Evolutionary conservation across 1,139 yeast genomes (phyloP).

Genomic region (Suhomyces chickasaworum): DNA sequence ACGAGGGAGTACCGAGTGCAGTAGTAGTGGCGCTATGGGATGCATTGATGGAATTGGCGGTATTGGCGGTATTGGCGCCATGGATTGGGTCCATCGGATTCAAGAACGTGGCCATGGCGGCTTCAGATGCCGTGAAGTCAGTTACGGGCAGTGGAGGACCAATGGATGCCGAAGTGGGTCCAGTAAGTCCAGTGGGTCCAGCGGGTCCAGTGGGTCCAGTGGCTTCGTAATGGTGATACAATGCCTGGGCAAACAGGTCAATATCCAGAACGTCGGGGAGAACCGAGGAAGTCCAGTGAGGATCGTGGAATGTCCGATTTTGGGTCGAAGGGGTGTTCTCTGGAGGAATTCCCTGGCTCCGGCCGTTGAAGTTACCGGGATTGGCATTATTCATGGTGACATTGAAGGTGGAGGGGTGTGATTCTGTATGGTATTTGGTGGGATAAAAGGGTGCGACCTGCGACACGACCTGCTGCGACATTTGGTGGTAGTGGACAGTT

Average conservation of each 20-base stretch:
- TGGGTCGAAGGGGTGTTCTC: neutral
- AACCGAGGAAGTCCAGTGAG: conserved; percentile 3
- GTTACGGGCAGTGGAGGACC: neutral
- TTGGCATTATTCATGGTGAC: conserved; percentile 11
- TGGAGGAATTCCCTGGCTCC: conserved; percentile 1
- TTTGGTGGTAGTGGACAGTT: neutral
- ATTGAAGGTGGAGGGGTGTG: conserved; percentile 5
- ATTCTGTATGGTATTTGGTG: neutral
- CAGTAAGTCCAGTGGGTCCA: too few species aligned
- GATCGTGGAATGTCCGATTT: neutral
- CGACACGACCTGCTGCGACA: conserved; percentile 5
- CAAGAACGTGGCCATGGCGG: neutral
- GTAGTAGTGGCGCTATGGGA: conserved; percentile 2
- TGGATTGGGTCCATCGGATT: neutral
- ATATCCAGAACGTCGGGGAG: conserved; percentile 9
- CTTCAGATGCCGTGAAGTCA: neutral
- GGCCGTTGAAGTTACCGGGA: conserved; percentile 8
- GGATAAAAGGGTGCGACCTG: conserved; percentile 3
- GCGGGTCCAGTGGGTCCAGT: neutral
- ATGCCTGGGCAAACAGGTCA: conserved; percentile 10
- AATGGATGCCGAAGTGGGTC: neutral
- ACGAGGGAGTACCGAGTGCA: conserved; percentile 6
- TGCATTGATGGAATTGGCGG: too few species aligned
- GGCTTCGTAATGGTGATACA: conserved; percentile 10
- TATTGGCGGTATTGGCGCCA: neutral